Evolutionary conservation across 164 flowering plant species (phyloP).

Genomic region (Cinnamomum micranthum): DNA sequence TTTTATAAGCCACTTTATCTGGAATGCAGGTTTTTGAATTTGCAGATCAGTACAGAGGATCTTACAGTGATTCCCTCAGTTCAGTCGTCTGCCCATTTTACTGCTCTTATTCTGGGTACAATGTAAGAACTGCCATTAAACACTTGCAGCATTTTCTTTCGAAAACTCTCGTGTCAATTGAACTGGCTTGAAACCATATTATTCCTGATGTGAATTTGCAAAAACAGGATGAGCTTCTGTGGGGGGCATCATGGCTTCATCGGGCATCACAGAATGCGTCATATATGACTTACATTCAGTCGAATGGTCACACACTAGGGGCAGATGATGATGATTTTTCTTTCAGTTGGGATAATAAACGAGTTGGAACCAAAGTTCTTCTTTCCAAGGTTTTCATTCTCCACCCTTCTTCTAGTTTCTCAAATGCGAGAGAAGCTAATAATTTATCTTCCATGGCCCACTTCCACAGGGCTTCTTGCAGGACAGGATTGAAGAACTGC

Average conservation of each 20-base stretch:
- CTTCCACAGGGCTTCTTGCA: slow-evolving; percentile 55
- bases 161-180: not conserved
- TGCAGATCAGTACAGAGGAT: slow-evolving; percentile 75
- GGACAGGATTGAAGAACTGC: slow-evolving; percentile 43
- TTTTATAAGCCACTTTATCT: not conserved
- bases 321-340: slow-evolving; percentile 77
- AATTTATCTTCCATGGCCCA: not conserved
- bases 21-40: slow-evolving; percentile 69
- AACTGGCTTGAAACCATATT: not conserved
- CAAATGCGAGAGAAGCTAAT: not conserved
- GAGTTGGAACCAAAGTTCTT: slow-evolving; percentile 78
- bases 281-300: slow-evolving; percentile 65
- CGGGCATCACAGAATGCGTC: slow-evolving; percentile 54
- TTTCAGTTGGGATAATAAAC: slow-evolving; percentile 95
- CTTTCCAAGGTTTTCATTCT: slow-evolving; percentile 59
- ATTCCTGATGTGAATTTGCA: not conserved
- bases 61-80: slow-evolving; percentile 74
- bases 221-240: slow-evolving; percentile 81
- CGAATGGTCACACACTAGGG: slow-evolving; percentile 79
- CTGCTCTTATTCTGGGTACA: slow-evolving; percentile 93
- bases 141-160: too few relatives aligned
- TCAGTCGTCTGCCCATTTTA: slow-evolving; percentile 93
- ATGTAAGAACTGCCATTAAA: slow-evolving; percentile 37
- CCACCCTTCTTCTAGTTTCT: not conserved
- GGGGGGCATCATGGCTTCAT: slow-evolving; percentile 99